Percentiles rank a stretch among this genome's conserved stretches.
Evolutionary conservation across 306 rosid genomes (phyloP).

Genomic region (Cicer pinnatifidum): DNA sequence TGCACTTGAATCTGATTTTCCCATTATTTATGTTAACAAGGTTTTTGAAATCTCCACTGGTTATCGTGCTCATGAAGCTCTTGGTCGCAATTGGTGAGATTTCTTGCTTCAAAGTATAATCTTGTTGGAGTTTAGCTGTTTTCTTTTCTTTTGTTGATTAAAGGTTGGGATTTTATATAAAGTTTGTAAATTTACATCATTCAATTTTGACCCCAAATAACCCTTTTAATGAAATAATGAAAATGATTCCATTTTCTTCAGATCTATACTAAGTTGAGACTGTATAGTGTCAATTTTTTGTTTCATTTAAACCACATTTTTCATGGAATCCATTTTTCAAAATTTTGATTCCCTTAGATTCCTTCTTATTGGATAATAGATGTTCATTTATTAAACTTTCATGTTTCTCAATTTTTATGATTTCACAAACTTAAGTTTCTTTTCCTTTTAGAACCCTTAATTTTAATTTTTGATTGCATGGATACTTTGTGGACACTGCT

Average conservation of each 20-base stretch:
- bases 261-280: constrained; percentile 41
- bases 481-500: constrained; percentile 16
- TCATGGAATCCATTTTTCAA: constrained; percentile 21
- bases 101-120: not conserved
- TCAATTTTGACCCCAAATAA: constrained; percentile 1
- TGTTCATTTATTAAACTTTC: not conserved
- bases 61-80: constrained; percentile 87
- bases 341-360: constrained; percentile 11
- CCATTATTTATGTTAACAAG: constrained; percentile 89
- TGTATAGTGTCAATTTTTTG: constrained; percentile 21
- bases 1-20: constrained; percentile 89
- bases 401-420: not conserved
- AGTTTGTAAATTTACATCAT: constrained; percentile 9
- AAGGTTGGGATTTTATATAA: not conserved
- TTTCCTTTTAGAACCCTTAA: constrained; percentile 2
- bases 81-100: constrained; percentile 86
- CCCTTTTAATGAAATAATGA: constrained; percentile 12
- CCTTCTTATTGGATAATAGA: not conserved
- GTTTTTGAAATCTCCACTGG: constrained; percentile 91
- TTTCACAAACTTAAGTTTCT: not conserved
- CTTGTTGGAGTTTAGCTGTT: not conserved
- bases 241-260: constrained; percentile 43
- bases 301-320: constrained; percentile 29
- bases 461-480: not conserved
- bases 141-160: constrained; percentile 21